Evolutionary conservation across 305 asterid genomes (phyloP).

Genomic region (Fraxinus latifolia): DNA sequence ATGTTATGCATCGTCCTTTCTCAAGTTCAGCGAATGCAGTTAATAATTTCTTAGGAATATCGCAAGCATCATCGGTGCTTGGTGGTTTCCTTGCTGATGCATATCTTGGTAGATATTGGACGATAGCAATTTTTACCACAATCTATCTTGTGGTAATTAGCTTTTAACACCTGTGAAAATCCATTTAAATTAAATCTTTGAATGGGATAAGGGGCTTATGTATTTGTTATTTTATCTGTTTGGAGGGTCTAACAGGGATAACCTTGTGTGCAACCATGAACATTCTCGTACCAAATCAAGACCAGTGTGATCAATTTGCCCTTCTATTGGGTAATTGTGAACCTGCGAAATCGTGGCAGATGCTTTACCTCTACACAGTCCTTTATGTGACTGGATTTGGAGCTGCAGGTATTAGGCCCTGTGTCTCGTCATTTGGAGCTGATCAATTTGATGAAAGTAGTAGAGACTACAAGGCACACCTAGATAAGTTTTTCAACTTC

Average conservation of each 20-base stretch:
- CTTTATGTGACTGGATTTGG: constrained; percentile 85
- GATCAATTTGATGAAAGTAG: constrained; percentile 90
- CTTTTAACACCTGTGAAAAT: background rate
- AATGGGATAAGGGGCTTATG: background rate
- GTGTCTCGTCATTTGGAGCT: constrained; percentile 96
- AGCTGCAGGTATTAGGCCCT: constrained; percentile 97
- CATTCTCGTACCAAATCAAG: constrained; percentile 69
- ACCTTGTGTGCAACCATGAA: constrained; percentile 71
- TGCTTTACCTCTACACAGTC: constrained; percentile 70
- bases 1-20: constrained; percentile 94
- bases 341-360: constrained; percentile 87
- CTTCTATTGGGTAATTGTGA: constrained; percentile 85
- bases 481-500: constrained; percentile 86
- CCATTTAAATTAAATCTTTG: background rate
- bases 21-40: constrained; percentile 84
- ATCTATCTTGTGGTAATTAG: constrained; percentile 75
- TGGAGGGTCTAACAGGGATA: constrained; percentile 89
- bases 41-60: constrained; percentile 87
- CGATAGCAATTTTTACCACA: constrained; percentile 89
- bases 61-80: constrained; percentile 90
- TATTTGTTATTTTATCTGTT: constrained; percentile 26
- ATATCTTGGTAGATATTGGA: constrained; percentile 95
- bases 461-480: constrained; percentile 60
- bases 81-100: constrained; percentile 99
- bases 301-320: constrained; percentile 73